Evolutionary conservation across 2,329 filamentous ascomycete genomes (phyloP).

Genomic region (Fusarium bulbicola): DNA sequence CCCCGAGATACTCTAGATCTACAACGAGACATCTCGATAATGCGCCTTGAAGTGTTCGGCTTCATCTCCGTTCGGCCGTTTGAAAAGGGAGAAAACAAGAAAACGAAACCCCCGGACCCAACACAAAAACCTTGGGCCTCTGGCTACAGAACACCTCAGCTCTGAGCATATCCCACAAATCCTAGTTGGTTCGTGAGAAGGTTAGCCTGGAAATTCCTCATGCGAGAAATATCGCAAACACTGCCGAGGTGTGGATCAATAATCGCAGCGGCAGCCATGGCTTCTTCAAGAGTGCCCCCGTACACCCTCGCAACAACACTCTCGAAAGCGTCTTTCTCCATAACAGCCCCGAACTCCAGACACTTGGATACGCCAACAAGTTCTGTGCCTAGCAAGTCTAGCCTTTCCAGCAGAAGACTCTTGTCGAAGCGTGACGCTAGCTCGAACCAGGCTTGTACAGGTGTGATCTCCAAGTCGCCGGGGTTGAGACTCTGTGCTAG

Average conservation of each 20-base stretch:
- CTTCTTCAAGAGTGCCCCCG: conserved; percentile 36
- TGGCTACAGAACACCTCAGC: not conserved
- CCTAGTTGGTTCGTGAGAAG: not conserved
- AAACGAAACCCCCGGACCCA: not conserved
- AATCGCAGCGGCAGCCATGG: conserved; percentile 20
- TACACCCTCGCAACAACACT: conserved; percentile 55
- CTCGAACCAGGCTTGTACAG: conserved; percentile 66
- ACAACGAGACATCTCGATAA: not conserved
- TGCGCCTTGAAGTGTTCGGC: not conserved
- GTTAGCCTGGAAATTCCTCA: not conserved
- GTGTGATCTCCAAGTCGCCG: conserved; percentile 55
- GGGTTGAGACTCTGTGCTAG: conserved; percentile 57
- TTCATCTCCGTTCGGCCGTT: not conserved
- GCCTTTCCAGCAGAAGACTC: conserved; percentile 49
- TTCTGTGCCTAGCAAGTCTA: conserved; percentile 53
- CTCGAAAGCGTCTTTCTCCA: conserved; percentile 58
- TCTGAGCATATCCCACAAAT: conserved; percentile 20
- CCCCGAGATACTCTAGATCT: not conserved
- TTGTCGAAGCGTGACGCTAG: conserved; percentile 53
- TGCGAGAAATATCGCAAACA: conserved; percentile 5
- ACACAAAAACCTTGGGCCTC: not conserved
- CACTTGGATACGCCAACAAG: conserved; percentile 57
- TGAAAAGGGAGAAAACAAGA: not conserved
- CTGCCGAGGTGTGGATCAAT: not conserved
- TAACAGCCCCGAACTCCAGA: conserved; percentile 57